phyloP scores from a whole-genome alignment of 768 basidiomycete species.

The Mycena filopes region DNA sequence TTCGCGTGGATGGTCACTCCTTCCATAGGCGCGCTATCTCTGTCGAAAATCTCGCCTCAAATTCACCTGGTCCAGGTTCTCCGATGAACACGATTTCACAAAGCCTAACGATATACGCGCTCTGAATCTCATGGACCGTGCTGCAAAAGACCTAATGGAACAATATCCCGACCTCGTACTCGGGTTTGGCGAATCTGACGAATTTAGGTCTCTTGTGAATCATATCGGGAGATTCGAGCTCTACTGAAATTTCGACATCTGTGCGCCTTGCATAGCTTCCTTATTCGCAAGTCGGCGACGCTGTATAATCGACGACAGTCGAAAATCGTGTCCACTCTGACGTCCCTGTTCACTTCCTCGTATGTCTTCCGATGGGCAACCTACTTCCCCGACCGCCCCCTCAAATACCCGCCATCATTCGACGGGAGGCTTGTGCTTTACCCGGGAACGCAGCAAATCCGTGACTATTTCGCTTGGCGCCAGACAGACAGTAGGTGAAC shows the following conservation, averaged over 20 bases:
- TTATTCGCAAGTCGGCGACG: constrained; percentile 77
- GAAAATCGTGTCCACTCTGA: constrained; percentile 54
- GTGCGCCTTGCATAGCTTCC: constrained; percentile 73
- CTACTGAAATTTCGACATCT: constrained; percentile 80
- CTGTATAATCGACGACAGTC: constrained; percentile 88
- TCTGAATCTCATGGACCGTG: constrained; percentile 90
- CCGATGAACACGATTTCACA: constrained; percentile 80
- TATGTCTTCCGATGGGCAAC: constrained; percentile 89
- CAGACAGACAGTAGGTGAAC: constrained; percentile 77
- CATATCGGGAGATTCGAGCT: constrained; percentile 37
- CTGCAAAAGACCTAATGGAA: constrained; percentile 84
- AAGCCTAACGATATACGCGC: constrained; percentile 96
- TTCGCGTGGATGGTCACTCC: constrained; percentile 91
- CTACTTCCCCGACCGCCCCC: constrained; percentile 78
- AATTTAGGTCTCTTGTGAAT: constrained; percentile 75
- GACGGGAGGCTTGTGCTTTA: constrained; percentile 91
- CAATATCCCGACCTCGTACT: constrained; percentile 86
- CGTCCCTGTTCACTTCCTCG: constrained; percentile 66
- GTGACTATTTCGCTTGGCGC: constrained; percentile 95
- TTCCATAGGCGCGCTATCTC: constrained; percentile 87
- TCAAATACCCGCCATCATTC: constrained; percentile 90
- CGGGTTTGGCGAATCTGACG: constrained; percentile 96
- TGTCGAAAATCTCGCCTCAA: neutral
- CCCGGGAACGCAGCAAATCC: constrained; percentile 51
- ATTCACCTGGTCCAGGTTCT: constrained; percentile 66